phyloP scores from a whole-genome alignment of 2,329 filamentous ascomycete species.

The Penicillium sp. region DNA sequence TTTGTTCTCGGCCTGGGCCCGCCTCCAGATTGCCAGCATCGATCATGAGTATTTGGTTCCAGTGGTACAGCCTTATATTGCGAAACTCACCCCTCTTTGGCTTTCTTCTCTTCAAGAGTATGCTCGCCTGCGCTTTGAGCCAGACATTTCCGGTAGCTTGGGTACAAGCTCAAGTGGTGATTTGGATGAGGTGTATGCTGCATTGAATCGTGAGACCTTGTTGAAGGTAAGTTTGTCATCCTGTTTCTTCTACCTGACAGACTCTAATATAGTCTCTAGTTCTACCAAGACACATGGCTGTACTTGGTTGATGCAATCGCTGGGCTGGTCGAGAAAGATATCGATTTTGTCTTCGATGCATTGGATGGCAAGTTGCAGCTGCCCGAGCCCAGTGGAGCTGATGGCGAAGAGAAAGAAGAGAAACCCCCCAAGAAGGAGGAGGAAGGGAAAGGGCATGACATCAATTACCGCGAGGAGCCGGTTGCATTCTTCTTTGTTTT shows the following conservation, averaged over 20 bases:
- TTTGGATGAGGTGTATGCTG: slow-evolving; percentile 90
- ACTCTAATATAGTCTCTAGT: slow-evolving; percentile 44
- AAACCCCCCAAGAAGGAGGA: slow-evolving; percentile 19
- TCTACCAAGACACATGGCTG: slow-evolving; percentile 97
- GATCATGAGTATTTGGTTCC: slow-evolving; percentile 87
- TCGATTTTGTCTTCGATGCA: slow-evolving; percentile 95
- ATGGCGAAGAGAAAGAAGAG: slow-evolving; percentile 24
- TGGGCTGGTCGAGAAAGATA: slow-evolving; percentile 94
- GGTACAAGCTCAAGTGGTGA: slow-evolving; percentile 81
- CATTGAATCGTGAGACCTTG: slow-evolving; percentile 88
- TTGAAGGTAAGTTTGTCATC: slow-evolving; percentile 56
- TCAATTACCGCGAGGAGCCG: slow-evolving; percentile 97
- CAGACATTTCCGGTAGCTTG: slow-evolving; percentile 89
- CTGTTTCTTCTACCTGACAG: not conserved
- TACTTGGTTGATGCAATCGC: slow-evolving; percentile 97
- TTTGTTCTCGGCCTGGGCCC: slow-evolving; percentile 94
- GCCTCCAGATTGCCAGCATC: slow-evolving; percentile 89
- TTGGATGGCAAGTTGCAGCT: slow-evolving; percentile 72
- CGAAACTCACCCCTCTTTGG: slow-evolving; percentile 88
- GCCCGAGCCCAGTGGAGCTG: slow-evolving; percentile 25
- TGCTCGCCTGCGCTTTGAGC: slow-evolving; percentile 88
- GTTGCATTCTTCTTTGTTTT: slow-evolving; percentile 99
- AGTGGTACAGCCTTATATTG: slow-evolving; percentile 86
- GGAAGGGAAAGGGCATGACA: slow-evolving; percentile 66
- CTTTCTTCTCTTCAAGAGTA: slow-evolving; percentile 90